A percentile compares a stretch with the other conserved stretches of the same genome.
These are phyloP conservation scores for Sugiyamaella sp. DNA, from an alignment of 1,139 yeast genomes.

Conservation along the genomic window DNA sequence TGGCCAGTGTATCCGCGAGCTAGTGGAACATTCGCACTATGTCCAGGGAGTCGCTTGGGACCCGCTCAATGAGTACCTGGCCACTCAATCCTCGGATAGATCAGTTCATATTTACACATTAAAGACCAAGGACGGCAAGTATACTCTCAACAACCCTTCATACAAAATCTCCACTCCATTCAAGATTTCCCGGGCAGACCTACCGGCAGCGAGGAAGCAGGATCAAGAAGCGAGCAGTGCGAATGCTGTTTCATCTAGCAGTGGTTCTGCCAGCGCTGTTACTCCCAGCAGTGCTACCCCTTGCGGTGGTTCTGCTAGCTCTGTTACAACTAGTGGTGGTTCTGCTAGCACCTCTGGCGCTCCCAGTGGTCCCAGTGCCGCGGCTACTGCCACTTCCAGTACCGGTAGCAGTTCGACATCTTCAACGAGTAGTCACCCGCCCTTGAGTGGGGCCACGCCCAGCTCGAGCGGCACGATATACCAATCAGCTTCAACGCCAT, in stretches of 20 bases:
- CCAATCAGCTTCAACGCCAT: constrained; percentile 18
- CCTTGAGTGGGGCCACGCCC: too few relatives aligned
- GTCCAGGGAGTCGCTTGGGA: constrained; percentile 98
- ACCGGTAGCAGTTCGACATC: too few relatives aligned
- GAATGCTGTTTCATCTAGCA: background rate
- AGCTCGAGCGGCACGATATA: background rate
- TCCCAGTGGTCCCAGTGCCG: constrained; percentile 1
- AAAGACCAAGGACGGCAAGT: constrained; percentile 40
- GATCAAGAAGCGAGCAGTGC: constrained; percentile 1
- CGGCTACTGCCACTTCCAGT: constrained; percentile 2
- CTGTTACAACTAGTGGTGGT: background rate
- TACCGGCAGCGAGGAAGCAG: constrained; percentile 35
- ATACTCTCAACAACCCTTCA: constrained; percentile 45
- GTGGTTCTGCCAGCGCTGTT: background rate
- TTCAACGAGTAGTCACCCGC: too few relatives aligned
- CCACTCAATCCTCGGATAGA: constrained; percentile 90
- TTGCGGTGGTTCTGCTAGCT: background rate
- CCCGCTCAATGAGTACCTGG: constrained; percentile 72
- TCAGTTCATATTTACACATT: constrained; percentile 67
- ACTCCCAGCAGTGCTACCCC: background rate
- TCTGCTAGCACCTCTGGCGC: background rate
- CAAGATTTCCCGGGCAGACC: constrained; percentile 49
- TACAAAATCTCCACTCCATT: constrained; percentile 29
- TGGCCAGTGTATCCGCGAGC: constrained; percentile 63
- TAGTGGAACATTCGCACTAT: constrained; percentile 79